These are phyloP conservation scores for Clonostachys byssicola DNA, from an alignment of 2,329 filamentous ascomycete species.

Conservation along the genomic window DNA sequence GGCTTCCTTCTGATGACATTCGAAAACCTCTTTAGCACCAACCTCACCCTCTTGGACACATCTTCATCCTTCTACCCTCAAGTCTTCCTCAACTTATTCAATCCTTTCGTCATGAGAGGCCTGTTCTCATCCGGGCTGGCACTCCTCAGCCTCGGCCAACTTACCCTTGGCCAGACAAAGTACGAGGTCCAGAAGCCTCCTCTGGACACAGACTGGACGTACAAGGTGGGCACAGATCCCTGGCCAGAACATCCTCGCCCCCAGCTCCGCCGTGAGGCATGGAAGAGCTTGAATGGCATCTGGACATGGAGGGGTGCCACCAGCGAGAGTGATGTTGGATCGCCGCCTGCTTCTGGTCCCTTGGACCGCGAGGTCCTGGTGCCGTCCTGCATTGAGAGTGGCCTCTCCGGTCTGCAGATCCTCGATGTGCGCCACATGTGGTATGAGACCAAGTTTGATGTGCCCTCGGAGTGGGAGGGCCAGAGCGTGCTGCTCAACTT, in stretches of 20 bases:
- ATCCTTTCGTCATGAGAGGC: too few relatives aligned
- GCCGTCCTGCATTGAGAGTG: slow-evolving; percentile 38
- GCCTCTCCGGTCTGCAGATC: slow-evolving; percentile 41
- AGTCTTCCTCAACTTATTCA: too few relatives aligned
- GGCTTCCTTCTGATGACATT: too few relatives aligned
- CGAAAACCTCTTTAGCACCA: too few relatives aligned
- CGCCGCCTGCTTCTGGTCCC: slow-evolving; percentile 13
- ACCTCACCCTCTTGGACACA: too few relatives aligned
- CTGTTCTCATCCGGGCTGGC: background rate
- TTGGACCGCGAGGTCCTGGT: slow-evolving; percentile 34
- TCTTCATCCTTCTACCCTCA: too few relatives aligned
- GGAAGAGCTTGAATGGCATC: slow-evolving; percentile 54
- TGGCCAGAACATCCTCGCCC: slow-evolving; percentile 56
- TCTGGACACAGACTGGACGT: slow-evolving; percentile 43
- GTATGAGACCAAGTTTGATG: slow-evolving; percentile 45
- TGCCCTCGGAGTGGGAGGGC: slow-evolving; percentile 40
- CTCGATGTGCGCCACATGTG: slow-evolving; percentile 36
- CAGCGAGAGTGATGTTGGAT: slow-evolving; percentile 6
- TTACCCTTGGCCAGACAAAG: slow-evolving; percentile 6
- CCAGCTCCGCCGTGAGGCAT: slow-evolving; percentile 45
- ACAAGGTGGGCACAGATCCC: slow-evolving; percentile 40
- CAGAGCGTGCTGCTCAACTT: slow-evolving; percentile 47
- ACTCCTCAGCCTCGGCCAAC: background rate
- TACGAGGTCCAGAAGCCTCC: slow-evolving; percentile 28
- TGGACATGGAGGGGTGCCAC: slow-evolving; percentile 45